Evolutionary conservation across 2,329 filamentous ascomycete species (phyloP).

Genomic region (Aspergillus floridensis): DNA sequence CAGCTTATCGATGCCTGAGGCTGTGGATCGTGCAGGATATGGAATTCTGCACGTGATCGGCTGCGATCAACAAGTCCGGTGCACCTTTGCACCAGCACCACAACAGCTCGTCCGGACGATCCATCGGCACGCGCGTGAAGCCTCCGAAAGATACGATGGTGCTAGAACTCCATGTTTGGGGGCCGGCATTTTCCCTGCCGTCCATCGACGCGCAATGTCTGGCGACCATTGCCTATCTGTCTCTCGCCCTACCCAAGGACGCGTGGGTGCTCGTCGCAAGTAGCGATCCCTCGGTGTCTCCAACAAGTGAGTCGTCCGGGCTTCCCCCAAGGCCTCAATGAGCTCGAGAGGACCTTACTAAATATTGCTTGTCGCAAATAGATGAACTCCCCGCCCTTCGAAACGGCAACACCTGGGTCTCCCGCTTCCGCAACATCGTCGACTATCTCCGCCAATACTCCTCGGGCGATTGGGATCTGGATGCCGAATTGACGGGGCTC

Average conservation of each 20-base stretch:
- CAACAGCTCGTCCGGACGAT: not conserved
- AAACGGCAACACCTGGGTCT: constrained; percentile 54
- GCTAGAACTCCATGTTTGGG: constrained; percentile 83
- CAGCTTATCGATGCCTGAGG: not conserved
- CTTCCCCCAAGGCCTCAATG: no score
- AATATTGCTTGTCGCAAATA: constrained; percentile 23
- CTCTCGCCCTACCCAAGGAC: constrained; percentile 56
- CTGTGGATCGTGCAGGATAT: not conserved
- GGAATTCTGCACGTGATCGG: not conserved
- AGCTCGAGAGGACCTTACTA: no score
- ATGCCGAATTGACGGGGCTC: constrained; percentile 41
- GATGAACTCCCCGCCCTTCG: constrained; percentile 58
- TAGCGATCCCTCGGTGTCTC: constrained; percentile 69
- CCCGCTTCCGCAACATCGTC: constrained; percentile 54
- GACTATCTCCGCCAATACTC: constrained; percentile 50
- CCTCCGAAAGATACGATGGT: constrained; percentile 43
- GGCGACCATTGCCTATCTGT: constrained; percentile 75
- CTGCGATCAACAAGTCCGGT: not conserved
- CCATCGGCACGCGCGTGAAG: not conserved
- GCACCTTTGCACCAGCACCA: not conserved
- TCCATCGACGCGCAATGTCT: constrained; percentile 92
- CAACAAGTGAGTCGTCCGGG: constrained; percentile 57
- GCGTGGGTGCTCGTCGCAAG: constrained; percentile 71
- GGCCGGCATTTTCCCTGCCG: constrained; percentile 79
- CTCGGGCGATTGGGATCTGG: constrained; percentile 49